These are phyloP conservation scores for Cryphonectria nitschkei DNA, from an alignment of 2,329 filamentous ascomycete species.

Conservation along the genomic window DNA sequence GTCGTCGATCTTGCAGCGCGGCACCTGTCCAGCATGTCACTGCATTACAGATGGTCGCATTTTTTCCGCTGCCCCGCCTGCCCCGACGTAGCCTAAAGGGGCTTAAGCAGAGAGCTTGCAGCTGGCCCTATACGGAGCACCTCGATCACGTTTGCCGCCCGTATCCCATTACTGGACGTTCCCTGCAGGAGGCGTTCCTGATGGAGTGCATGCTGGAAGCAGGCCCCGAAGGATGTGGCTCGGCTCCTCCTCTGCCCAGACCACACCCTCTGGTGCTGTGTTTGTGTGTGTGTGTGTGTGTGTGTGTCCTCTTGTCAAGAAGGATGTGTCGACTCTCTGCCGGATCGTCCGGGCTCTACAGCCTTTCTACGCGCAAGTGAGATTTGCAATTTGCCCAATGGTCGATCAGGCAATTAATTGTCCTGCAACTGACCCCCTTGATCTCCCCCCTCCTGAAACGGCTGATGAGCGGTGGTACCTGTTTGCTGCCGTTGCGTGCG, in stretches of 20 bases:
- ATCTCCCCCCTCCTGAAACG: not conserved
- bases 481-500: not conserved
- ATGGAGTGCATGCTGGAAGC: slow-evolving; percentile 9
- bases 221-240: slow-evolving; percentile 11
- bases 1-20: slow-evolving; percentile 5
- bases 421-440: not conserved
- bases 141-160: not conserved
- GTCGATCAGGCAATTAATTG: not conserved
- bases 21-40: slow-evolving; percentile 5
- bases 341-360: not conserved
- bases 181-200: slow-evolving; percentile 17
- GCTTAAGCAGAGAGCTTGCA: not conserved
- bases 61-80: not conserved
- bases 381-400: slow-evolving; percentile 7
- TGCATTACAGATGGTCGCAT: not conserved
- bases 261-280: not conserved
- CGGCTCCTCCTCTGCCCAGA: slow-evolving; percentile 6
- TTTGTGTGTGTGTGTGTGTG: not conserved
- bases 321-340: not conserved
- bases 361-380: not conserved
- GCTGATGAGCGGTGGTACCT: not conserved
- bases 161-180: not conserved
- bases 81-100: not conserved
- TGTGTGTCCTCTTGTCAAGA: not conserved
- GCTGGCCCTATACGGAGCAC: not conserved